A percentile compares a stretch with the other conserved stretches of the same genome.
These are phyloP conservation scores for Nepenthes mirabilis DNA, from an alignment of 148 eudicot species.

Conservation along the genomic window DNA sequence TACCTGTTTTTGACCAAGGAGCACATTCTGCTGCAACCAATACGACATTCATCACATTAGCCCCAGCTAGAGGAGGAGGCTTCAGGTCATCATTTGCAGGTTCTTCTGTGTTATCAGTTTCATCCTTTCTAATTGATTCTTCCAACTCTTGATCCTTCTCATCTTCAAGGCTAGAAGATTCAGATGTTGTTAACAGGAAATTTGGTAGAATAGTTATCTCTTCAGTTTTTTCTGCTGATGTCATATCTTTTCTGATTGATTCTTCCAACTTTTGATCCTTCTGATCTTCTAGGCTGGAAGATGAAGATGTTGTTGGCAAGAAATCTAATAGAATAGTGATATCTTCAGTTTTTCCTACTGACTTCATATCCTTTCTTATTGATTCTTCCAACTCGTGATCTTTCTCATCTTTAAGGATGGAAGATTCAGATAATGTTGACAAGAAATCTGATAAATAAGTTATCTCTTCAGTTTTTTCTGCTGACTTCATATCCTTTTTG, in stretches of 20 bases:
- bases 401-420: slow-evolving; percentile 19
- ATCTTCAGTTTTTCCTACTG: slow-evolving; percentile 9
- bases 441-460: slow-evolving; percentile 23
- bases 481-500: slow-evolving; percentile 10
- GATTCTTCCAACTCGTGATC: slow-evolving; percentile 20
- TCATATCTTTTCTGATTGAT: slow-evolving; percentile 12
- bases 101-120: slow-evolving; percentile 14
- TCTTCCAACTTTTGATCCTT: slow-evolving; percentile 18
- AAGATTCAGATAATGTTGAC: slow-evolving; percentile 15
- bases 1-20: slow-evolving; percentile 89
- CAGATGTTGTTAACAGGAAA: slow-evolving; percentile 20
- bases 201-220: slow-evolving; percentile 14
- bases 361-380: slow-evolving; percentile 10
- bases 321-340: slow-evolving; percentile 16
- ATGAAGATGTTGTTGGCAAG: slow-evolving; percentile 18
- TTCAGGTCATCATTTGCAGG: slow-evolving; percentile 38
- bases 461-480: slow-evolving; percentile 8
- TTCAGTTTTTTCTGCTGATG: slow-evolving; percentile 10
- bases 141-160: slow-evolving; percentile 21
- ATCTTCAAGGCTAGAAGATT: slow-evolving; percentile 13
- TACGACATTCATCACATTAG: slow-evolving; percentile 86
- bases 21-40: slow-evolving; percentile 92
- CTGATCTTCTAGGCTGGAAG: slow-evolving; percentile 20
- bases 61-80: slow-evolving; percentile 85
- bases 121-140: slow-evolving; percentile 20